Base-by-base conservation (phyloP, 768 basidiomycete species). In the Cyclocybe aegerita region DNA sequence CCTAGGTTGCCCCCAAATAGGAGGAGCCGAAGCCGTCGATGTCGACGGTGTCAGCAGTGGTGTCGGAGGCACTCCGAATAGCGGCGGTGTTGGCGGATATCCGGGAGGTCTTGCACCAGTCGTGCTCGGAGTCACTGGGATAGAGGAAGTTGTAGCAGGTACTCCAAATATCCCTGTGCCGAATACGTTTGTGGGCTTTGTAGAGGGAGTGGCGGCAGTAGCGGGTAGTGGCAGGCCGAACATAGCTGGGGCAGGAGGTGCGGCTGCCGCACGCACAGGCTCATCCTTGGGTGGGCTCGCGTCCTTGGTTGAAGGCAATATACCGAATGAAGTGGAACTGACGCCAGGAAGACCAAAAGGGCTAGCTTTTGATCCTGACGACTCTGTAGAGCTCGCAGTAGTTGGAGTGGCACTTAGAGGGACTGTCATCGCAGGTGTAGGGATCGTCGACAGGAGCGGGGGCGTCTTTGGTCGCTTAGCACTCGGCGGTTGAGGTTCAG, bases 391-490 rank as follows among this genome's bases (percentile, higher is more conserved):
- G 37, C 23, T 34, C n/a, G 43, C 14, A 33, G 39, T 16, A 37
- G 53, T 40, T 12, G 54, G 45, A n/a, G 46, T 31, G 11, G 52
- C 39, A 36, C 56, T 44, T 17, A 55, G 40, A 17, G 55, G 40
- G 46, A 54, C 40, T 12, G 50, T 37, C 8, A 50, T 43, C 29
- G 42, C 54, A 7, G 60, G 47, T 9, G 51, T 46, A n/a, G 58
- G 53, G 15, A 71, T 64, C 3, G 70, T 58, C 7, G 73, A 69
- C 4, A 72, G 56, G 9, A 77, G 56, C 0, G 83, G 78, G 3
- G 83, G 79, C 0, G 80, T 82, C 61, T 72, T 76, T 0, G 81
- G 76, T 43, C 74, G 65, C 36, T 68, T 70, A n/a, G 53, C 47
- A 34, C 46, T 65, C 61, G 39, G 15, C 5, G 46, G 41, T n/a